Evolutionary conservation across 1,139 yeast genomes (phyloP).

Genomic region (Williopsis jadinii): DNA sequence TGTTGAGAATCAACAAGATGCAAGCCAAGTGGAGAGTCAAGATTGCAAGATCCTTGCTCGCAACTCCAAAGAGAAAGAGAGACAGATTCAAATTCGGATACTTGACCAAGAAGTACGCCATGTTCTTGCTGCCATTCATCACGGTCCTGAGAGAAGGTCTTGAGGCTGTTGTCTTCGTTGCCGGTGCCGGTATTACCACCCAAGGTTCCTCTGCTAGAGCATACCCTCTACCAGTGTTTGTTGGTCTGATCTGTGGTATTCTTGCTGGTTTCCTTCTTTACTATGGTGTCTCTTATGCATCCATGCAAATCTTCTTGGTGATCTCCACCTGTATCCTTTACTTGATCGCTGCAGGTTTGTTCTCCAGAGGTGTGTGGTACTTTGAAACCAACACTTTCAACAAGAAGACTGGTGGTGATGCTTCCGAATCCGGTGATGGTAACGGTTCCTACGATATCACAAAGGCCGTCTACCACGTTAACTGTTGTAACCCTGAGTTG

Average conservation of each 20-base stretch:
- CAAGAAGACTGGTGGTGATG: conserved; percentile 75
- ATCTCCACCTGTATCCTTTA: conserved; percentile 77
- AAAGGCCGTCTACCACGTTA: conserved; percentile 83
- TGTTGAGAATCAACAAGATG: conserved; percentile 79
- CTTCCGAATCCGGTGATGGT: conserved; percentile 83
- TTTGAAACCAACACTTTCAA: conserved; percentile 63
- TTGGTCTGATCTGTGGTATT: conserved; percentile 71
- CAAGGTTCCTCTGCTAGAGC: conserved; percentile 47
- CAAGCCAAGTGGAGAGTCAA: conserved; percentile 66
- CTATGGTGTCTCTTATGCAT: conserved; percentile 65
- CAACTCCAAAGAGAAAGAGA: conserved; percentile 29
- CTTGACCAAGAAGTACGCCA: conserved; percentile 54
- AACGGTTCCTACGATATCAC: conserved; percentile 83
- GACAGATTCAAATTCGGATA: conserved; percentile 31
- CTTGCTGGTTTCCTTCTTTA: conserved; percentile 61
- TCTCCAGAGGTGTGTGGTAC: conserved; percentile 87
- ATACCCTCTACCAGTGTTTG: conserved; percentile 77
- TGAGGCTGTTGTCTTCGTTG: conserved; percentile 87
- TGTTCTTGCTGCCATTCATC: conserved; percentile 73
- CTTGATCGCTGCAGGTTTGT: conserved; percentile 80
- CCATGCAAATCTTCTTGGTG: conserved; percentile 74
- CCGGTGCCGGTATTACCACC: conserved; percentile 72
- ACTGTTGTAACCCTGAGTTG: conserved; percentile 85
- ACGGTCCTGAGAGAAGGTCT: conserved; percentile 87
- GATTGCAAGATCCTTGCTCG: conserved; percentile 30